phyloP scores from a whole-genome alignment of 768 basidiomycete species.

The Phaeotremella skinneri region DNA sequence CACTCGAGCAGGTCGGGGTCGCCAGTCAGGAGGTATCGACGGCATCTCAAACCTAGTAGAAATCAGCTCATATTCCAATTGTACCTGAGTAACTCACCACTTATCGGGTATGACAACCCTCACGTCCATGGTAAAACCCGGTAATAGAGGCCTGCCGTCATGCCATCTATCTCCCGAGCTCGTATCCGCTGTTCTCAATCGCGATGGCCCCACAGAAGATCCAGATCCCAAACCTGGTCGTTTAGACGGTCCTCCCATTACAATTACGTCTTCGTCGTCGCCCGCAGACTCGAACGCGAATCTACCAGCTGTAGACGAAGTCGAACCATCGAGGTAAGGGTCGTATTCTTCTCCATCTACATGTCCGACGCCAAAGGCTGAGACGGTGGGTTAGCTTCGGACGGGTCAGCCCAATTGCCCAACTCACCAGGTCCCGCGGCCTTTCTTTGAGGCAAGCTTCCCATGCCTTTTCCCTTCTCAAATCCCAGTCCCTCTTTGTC shows the following conservation, averaged over 20 bases:
- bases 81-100: constrained; percentile 37
- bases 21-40: constrained; percentile 79
- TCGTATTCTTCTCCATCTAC: constrained; percentile 93
- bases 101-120: constrained; percentile 47
- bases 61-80: background rate
- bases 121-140: constrained; percentile 69
- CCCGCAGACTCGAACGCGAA: constrained; percentile 57
- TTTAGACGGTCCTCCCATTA: constrained; percentile 34
- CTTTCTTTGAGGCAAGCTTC: constrained; percentile 21
- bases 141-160: constrained; percentile 70
- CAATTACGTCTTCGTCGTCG: constrained; percentile 60
- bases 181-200: background rate
- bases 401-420: background rate
- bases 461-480: constrained; percentile 57
- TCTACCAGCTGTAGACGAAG: constrained; percentile 17
- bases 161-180: constrained; percentile 57
- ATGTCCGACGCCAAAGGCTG: constrained; percentile 15
- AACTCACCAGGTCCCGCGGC: constrained; percentile 14
- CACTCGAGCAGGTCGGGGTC: constrained; percentile 73
- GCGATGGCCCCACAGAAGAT: background rate
- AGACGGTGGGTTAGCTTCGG: background rate
- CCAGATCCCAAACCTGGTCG: constrained; percentile 9
- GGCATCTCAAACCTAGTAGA: constrained; percentile 73
- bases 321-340: constrained; percentile 25
- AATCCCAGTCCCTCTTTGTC: constrained; percentile 81